A percentile compares a stretch with the other conserved stretches of the same genome.
These are phyloP conservation scores for Zygoascus ofunaensis DNA, from an alignment of 805 yeast species.

Conservation along the genomic window DNA sequence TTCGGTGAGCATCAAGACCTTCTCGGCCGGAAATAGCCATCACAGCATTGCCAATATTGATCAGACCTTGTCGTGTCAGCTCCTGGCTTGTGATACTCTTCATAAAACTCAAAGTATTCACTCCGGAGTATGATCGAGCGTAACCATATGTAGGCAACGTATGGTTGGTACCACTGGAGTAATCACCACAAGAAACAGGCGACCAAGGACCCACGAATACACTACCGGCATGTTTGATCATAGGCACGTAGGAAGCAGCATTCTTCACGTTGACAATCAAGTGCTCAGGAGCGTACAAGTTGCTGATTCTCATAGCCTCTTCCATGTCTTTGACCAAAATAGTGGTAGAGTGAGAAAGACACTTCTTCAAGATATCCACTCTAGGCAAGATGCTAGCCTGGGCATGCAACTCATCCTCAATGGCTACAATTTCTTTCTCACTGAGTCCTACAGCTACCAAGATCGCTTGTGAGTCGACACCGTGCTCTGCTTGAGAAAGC, in stretches of 20 bases:
- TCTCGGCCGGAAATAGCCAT: slow-evolving; percentile 93
- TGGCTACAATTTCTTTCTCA: slow-evolving; percentile 47
- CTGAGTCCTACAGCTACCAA: slow-evolving; percentile 72
- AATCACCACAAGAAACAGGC: slow-evolving; percentile 98
- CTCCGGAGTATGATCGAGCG: slow-evolving; percentile 96
- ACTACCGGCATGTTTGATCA: slow-evolving; percentile 88
- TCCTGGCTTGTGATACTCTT: slow-evolving; percentile 92
- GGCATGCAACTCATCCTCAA: slow-evolving; percentile 72
- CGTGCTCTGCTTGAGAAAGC: slow-evolving; percentile 97
- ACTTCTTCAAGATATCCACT: slow-evolving; percentile 83
- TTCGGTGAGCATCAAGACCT: slow-evolving; percentile 95
- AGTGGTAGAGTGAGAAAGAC: slow-evolving; percentile 85
- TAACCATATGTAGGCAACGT: slow-evolving; percentile 98
- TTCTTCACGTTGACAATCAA: slow-evolving; percentile 81
- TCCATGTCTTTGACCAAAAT: slow-evolving; percentile 58
- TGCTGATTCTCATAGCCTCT: slow-evolving; percentile 80
- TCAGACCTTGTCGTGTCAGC: slow-evolving; percentile 75
- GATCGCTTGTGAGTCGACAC: slow-evolving; percentile 95
- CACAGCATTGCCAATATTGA: slow-evolving; percentile 89
- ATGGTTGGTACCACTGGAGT: slow-evolving; percentile 96
- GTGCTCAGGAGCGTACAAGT: slow-evolving; percentile 95
- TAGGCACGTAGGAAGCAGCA: slow-evolving; percentile 61
- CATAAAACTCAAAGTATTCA: slow-evolving; percentile 90
- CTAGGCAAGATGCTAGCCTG: slow-evolving; percentile 86
- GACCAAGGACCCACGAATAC: slow-evolving; percentile 94